Conservation (phyloP, 2,329 filamentous ascomycete genomes). For the Colletotrichum shisoi region DNA sequence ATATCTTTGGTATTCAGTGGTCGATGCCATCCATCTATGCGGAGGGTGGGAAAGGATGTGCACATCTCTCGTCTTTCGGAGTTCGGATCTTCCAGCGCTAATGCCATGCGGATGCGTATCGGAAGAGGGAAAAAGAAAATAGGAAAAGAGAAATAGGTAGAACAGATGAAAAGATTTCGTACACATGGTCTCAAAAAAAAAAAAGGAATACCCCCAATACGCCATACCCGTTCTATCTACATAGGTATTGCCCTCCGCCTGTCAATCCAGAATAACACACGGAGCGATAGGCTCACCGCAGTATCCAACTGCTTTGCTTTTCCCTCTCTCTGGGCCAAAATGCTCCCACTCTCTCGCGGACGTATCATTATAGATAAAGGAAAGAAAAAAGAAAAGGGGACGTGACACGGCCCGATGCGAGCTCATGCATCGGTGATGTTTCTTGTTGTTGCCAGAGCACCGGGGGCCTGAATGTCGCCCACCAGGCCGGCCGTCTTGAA, state of each 20-base stretch:
- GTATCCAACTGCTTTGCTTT: conserved; percentile 8
- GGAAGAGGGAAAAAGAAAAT: background rate
- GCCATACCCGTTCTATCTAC: conserved; percentile 37
- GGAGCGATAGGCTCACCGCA: conserved; percentile 5
- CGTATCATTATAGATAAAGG: background rate
- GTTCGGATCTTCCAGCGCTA: conserved; percentile 9
- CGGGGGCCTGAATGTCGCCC: conserved; percentile 29
- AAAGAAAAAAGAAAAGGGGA: background rate
- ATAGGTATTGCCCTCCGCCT: conserved; percentile 21
- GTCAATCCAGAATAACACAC: conserved; percentile 13
- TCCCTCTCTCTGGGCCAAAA: background rate
- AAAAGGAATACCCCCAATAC: conserved; percentile 20
- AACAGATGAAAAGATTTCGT: conserved; percentile 28
- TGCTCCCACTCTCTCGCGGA: conserved; percentile 12
- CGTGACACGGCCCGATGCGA: background rate
- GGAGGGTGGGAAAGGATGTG: conserved; percentile 1
- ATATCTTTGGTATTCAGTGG: conserved; percentile 30
- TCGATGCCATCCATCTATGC: conserved; percentile 31
- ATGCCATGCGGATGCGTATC: conserved; percentile 19
- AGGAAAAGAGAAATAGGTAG: background rate
- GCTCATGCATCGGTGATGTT: conserved; percentile 28
- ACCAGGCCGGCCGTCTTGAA: conserved; percentile 30
- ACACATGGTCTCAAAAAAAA: conserved; percentile 32
- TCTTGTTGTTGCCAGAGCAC: conserved; percentile 28
- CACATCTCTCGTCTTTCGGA: conserved; percentile 1